Base-by-base conservation (phyloP, 805 yeast genomes). In the Kockiozyma suomiensis region DNA sequence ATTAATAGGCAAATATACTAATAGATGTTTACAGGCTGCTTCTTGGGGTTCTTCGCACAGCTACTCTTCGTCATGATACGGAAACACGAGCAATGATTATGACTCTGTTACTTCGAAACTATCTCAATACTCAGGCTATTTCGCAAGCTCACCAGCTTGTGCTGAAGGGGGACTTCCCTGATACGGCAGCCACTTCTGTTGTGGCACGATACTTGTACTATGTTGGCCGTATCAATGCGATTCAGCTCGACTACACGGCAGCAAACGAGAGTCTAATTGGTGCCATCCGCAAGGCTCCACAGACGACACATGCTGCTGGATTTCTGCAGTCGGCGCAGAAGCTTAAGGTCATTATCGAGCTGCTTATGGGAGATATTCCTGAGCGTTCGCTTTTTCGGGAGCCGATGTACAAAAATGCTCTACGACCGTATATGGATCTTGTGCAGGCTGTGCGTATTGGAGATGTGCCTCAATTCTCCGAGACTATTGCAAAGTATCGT, bases 201-300 rank as follows among this genome's bases (percentile, higher is more conserved):
- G 90, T 87, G 50, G 96, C 97, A 7, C 84, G 99, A 75, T 92
- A 91, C 73, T 87, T 85, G 75, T 94, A 87, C 76, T 94, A 94
- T 71, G 77, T 91, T 72, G 93, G 97, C n/a, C 85, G 88, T 66
- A 89, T 94, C 70, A 85, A 85, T 69, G 90, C 97, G 3, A 86
- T 94, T 66, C 98, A 93, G 77, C 83, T 94, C 68, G 92, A 94
- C 75, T 94, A 94, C 74, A 85, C 96, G 1, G 79, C 88, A 19
- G 97, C 98, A 1, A 86, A 87, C 70, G 97, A 92, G 70, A 90
- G 85, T 71, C 88, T 89, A 58, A 88, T 90, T 57, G 90, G 94
- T n/a, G 97, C 99, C 1, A 87, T 92, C 55, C 86, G 99, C 78
- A 94, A 94, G 74, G 92, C 96, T 8, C 98, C 99, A 28, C 97